Conservation (phyloP, 2,329 filamentous ascomycete genomes). For the Claviceps paspali region DNA sequence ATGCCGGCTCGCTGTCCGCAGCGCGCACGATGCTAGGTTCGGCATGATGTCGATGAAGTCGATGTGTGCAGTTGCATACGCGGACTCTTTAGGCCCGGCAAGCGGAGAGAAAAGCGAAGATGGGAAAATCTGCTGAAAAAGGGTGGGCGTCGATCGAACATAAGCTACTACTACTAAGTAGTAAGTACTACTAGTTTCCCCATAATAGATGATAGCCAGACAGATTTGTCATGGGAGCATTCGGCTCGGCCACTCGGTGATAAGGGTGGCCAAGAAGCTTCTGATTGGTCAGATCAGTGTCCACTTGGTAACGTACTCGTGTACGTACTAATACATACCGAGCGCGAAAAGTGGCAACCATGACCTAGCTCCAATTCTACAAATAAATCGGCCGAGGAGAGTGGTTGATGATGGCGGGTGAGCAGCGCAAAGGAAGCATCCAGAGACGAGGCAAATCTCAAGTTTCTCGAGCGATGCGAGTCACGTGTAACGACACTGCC, state of each 20-base stretch:
- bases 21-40: constrained; percentile 48
- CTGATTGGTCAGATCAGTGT: constrained; percentile 18
- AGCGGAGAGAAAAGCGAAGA: constrained; percentile 9
- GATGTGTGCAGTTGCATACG: constrained; percentile 10
- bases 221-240: constrained; percentile 19
- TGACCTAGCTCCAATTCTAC: background rate
- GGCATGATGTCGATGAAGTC: constrained; percentile 33
- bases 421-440: background rate
- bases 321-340: no score
- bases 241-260: constrained; percentile 23
- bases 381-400: background rate
- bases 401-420: background rate
- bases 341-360: no score
- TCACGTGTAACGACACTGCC: background rate
- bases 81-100: constrained; percentile 8
- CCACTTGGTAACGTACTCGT: no score
- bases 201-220: constrained; percentile 12
- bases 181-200: no score
- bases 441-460: background rate
- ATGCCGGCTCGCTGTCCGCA: constrained; percentile 60
- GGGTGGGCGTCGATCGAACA: no score
- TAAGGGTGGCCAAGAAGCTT: constrained; percentile 13
- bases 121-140: constrained; percentile 2
- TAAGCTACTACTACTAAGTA: no score
- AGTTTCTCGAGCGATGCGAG: background rate